A percentile compares a stretch with the other conserved stretches of the same genome.
Conservation (phyloP, 164 flowering plant genomes). For the Dillenia turbinata region DNA sequence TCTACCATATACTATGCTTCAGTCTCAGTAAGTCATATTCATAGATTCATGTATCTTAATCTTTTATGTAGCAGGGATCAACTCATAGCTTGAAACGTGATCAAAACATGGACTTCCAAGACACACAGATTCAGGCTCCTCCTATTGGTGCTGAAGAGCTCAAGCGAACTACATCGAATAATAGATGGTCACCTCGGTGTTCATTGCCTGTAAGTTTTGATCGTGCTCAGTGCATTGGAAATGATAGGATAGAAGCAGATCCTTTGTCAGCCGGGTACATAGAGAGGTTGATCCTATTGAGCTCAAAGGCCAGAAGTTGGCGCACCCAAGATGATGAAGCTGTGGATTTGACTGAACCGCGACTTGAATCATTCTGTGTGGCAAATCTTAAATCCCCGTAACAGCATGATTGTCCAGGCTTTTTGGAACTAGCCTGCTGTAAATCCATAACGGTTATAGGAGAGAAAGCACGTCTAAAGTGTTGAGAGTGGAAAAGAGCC, state of each 20-base stretch:
- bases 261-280: conserved; percentile 36
- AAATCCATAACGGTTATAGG: too few relatives aligned
- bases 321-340: conserved; percentile 46
- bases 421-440: too few relatives aligned
- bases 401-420: conserved; percentile 3
- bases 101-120: conserved; percentile 11
- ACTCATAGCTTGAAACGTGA: conserved; percentile 13
- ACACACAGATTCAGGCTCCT: conserved; percentile 8
- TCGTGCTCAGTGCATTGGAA: conserved; percentile 13
- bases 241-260: conserved; percentile 15
- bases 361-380: conserved; percentile 73
- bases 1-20: neutral
- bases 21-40: neutral
- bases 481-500: too few relatives aligned
- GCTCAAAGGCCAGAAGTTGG: conserved; percentile 45
- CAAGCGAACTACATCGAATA: conserved; percentile 15
- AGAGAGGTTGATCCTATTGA: conserved; percentile 44
- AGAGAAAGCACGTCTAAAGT: too few relatives aligned
- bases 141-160: conserved; percentile 27
- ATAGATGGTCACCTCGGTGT: conserved; percentile 24
- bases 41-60: neutral
- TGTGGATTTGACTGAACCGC: conserved; percentile 86
- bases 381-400: conserved; percentile 31
- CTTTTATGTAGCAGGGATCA: conserved; percentile 29
- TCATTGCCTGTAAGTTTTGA: conserved; percentile 36